A percentile compares a stretch with the other conserved stretches of the same genome.
Conservation (phyloP, 176 grass and related monocot species). For the Guadua angustifolia region DNA sequence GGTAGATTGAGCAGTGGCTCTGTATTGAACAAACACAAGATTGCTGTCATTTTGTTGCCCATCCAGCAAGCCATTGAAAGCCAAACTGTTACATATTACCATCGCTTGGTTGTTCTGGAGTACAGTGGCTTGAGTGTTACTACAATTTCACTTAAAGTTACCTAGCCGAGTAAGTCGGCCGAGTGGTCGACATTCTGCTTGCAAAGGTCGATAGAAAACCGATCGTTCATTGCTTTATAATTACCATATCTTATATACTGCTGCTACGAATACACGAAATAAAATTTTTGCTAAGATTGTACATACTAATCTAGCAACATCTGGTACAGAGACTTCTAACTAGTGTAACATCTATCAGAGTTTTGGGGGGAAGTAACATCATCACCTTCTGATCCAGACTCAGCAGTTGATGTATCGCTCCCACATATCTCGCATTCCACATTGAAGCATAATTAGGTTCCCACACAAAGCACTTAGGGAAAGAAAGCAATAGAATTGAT, state of each 20-base stretch:
- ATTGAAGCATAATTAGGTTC: conserved; percentile 38
- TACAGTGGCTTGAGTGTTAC: not conserved
- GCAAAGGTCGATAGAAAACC: not conserved
- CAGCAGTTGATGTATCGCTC: conserved; percentile 91
- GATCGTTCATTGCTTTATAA: not conserved
- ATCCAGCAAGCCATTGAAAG: no score
- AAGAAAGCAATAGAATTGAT: conserved; percentile 35
- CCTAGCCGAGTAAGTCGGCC: not conserved
- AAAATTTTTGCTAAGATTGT: not conserved
- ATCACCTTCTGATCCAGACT: conserved; percentile 95
- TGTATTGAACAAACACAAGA: no score
- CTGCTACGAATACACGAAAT: not conserved
- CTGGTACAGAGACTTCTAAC: not conserved
- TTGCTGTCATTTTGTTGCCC: no score
- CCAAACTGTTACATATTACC: not conserved
- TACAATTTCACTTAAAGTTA: conserved; percentile 28
- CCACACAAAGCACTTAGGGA: not conserved
- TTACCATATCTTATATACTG: not conserved
- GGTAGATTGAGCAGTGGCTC: no score
- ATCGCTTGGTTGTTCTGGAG: not conserved
- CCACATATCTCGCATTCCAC: conserved; percentile 55
- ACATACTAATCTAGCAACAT: not conserved
- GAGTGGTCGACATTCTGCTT: conserved; percentile 15
- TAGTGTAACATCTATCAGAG: conserved; percentile 29
- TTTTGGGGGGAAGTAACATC: conserved; percentile 78